Percentiles rank a stretch among this genome's conserved stretches.
Evolutionary conservation across 2,329 filamentous ascomycete genomes (phyloP).

Genomic region (Talaromyces sp.): DNA sequence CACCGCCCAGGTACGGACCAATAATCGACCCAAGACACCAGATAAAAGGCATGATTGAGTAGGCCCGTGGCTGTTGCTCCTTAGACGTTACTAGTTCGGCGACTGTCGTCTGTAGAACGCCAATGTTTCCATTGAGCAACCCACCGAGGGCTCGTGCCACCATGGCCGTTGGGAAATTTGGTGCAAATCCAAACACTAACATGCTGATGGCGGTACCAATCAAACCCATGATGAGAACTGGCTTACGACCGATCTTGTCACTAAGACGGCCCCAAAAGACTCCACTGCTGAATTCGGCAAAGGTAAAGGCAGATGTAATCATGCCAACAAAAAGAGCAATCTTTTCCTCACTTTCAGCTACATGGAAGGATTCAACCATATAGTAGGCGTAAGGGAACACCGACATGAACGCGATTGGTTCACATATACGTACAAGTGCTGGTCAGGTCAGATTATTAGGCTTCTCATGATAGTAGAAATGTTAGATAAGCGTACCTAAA

Average conservation of each 20-base stretch:
- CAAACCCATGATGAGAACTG: slow-evolving; percentile 83
- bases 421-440: slow-evolving; percentile 94
- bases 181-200: slow-evolving; percentile 84
- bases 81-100: slow-evolving; percentile 90
- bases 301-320: slow-evolving; percentile 93
- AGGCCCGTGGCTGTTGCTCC: slow-evolving; percentile 89
- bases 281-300: slow-evolving; percentile 90
- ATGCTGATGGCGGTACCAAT: slow-evolving; percentile 90
- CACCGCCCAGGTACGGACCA: slow-evolving; percentile 85
- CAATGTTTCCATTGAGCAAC: slow-evolving; percentile 92
- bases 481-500: slow-evolving; percentile 36
- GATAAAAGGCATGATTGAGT: slow-evolving; percentile 95
- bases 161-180: slow-evolving; percentile 75
- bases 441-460: not conserved
- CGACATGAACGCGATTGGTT: slow-evolving; percentile 98
- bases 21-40: slow-evolving; percentile 97
- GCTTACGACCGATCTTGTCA: slow-evolving; percentile 87
- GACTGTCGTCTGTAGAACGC: slow-evolving; percentile 90
- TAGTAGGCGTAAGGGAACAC: slow-evolving; percentile 98
- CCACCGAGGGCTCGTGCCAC: slow-evolving; percentile 85
- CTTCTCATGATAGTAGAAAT: not conserved
- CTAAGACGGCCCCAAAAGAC: slow-evolving; percentile 91
- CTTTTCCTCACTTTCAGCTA: slow-evolving; percentile 71
- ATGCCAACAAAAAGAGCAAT: slow-evolving; percentile 92
- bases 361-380: slow-evolving; percentile 90